Conservation (phyloP, 768 basidiomycete species). For the Trametes cingulata region DNA sequence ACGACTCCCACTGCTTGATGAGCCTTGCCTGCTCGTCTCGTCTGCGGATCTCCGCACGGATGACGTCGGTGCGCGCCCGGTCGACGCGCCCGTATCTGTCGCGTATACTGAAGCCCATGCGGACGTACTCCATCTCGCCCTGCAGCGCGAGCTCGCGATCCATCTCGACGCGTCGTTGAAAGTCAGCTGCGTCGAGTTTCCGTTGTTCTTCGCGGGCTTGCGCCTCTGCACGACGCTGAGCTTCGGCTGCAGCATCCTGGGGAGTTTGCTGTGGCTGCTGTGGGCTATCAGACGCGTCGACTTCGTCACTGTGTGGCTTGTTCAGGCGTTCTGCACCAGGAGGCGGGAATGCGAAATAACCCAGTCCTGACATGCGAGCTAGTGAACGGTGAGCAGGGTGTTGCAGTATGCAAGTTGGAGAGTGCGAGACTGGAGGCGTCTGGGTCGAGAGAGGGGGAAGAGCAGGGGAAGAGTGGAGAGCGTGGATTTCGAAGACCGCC, state of each 20-base stretch:
- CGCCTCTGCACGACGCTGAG: background rate
- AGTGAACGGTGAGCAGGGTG: background rate
- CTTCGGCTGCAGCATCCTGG: background rate
- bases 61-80: slow-evolving; percentile 46
- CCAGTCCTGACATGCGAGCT: background rate
- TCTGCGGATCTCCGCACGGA: slow-evolving; percentile 48
- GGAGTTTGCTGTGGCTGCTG: no score
- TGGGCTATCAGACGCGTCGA: background rate
- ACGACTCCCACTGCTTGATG: slow-evolving; percentile 49
- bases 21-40: slow-evolving; percentile 44
- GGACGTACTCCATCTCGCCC: slow-evolving; percentile 62
- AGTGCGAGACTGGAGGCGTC: background rate
- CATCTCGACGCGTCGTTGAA: slow-evolving; percentile 26
- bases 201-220: background rate
- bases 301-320: background rate
- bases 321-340: background rate
- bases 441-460: no score
- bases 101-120: slow-evolving; percentile 55
- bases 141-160: slow-evolving; percentile 45
- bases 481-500: background rate
- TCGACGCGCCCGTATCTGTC: slow-evolving; percentile 52
- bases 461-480: background rate
- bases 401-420: background rate
- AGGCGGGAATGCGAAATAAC: slow-evolving; percentile 18
- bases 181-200: slow-evolving; percentile 9